Evolutionary conservation across 495 filamentous ascomycete species (phyloP).

Genomic region (Penicillium crystallinum): DNA sequence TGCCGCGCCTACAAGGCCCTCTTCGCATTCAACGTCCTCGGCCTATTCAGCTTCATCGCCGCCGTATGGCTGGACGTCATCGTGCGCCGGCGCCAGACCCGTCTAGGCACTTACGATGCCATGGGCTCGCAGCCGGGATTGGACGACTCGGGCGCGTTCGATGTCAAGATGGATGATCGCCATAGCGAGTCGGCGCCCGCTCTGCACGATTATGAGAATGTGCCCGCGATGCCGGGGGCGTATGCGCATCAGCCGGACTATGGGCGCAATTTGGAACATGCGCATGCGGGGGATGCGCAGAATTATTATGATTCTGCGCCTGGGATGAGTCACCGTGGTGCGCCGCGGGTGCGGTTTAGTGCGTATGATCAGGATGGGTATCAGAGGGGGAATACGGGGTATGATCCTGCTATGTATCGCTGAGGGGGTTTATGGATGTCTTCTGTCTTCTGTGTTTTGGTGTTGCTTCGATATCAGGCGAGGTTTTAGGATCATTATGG

Average conservation of each 20-base stretch:
- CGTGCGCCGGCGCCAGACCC: constrained; percentile 38
- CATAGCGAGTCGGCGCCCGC: constrained; percentile 11
- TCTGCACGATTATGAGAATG: constrained; percentile 2
- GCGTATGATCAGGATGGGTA: constrained; percentile 21
- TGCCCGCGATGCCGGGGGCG: background rate
- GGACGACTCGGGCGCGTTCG: constrained; percentile 21
- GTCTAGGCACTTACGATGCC: constrained; percentile 45
- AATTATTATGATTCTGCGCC: constrained; percentile 27
- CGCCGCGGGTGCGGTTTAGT: constrained; percentile 15
- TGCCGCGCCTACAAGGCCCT: constrained; percentile 63
- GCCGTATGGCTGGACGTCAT: constrained; percentile 49
- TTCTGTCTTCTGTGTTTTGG: background rate
- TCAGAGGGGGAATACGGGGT: constrained; percentile 26
- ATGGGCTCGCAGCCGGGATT: constrained; percentile 23
- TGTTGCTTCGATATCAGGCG: constrained; percentile 7
- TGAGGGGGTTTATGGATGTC: constrained; percentile 1
- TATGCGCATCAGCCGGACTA: constrained; percentile 6
- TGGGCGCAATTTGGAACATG: constrained; percentile 10
- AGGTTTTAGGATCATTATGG: constrained; percentile 37
- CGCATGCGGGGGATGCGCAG: constrained; percentile 25
- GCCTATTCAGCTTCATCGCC: constrained; percentile 39
- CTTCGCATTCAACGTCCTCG: constrained; percentile 56
- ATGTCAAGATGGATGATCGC: constrained; percentile 32
- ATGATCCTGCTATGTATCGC: constrained; percentile 35
- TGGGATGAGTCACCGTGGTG: constrained; percentile 8